These are phyloP conservation scores for Nemania bipapillata DNA, from an alignment of 2,329 filamentous ascomycete genomes.

Conservation along the genomic window DNA sequence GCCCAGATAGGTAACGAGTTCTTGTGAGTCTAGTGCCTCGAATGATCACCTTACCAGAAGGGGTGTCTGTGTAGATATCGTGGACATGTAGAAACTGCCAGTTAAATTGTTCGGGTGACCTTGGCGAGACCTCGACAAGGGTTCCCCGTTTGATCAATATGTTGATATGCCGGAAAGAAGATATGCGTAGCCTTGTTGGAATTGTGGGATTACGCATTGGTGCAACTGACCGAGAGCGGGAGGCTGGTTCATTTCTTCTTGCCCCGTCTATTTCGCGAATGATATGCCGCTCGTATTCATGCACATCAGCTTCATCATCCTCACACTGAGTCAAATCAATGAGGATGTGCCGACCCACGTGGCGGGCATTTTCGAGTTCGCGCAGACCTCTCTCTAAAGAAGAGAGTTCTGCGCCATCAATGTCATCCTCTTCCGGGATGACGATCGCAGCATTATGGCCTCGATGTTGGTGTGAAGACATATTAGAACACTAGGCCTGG, in stretches of 20 bases:
- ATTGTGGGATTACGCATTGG: neutral
- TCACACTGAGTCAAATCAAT: neutral
- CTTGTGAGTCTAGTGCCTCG: conserved; percentile 54
- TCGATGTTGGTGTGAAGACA: neutral
- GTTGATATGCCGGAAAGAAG: neutral
- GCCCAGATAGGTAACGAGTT: conserved; percentile 48
- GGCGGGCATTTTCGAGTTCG: neutral
- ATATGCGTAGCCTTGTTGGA: neutral
- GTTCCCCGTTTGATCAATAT: conserved; percentile 23
- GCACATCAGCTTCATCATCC: neutral
- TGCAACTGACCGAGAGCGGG: neutral
- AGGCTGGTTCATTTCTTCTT: neutral
- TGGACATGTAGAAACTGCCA: conserved; percentile 39
- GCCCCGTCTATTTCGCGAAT: neutral
- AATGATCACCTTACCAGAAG: conserved; percentile 47
- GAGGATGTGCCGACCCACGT: neutral
- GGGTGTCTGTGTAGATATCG: conserved; percentile 22
- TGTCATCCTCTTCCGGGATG: conserved; percentile 24
- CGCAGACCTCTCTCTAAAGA: neutral
- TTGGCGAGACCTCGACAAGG: conserved; percentile 31
- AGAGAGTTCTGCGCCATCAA: neutral
- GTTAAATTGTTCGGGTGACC: neutral
- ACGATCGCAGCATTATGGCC: neutral
- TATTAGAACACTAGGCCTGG: too few species aligned
- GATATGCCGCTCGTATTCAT: neutral